A percentile compares a stretch with the other conserved stretches of the same genome.
These are phyloP conservation scores for Spizellomyces sp. DNA, from an alignment of 192 early-diverging fungal species.

Conservation along the genomic window DNA sequence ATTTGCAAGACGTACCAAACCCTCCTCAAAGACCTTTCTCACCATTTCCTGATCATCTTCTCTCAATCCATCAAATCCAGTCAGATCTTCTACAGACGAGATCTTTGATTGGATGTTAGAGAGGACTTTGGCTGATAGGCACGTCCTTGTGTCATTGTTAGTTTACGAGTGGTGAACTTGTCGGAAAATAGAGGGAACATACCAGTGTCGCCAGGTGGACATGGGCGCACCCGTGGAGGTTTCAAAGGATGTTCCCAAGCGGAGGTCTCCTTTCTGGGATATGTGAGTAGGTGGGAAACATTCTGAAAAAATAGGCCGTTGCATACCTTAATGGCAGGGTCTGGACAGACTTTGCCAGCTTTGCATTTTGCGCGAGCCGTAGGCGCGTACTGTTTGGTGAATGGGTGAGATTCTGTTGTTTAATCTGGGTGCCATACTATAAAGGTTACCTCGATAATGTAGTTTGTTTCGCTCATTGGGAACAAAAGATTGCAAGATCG, in stretches of 20 bases:
- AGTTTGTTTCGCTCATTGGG: conserved; percentile 6
- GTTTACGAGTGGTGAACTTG: background rate
- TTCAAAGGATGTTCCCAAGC: background rate
- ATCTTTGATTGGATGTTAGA: conserved; percentile 1
- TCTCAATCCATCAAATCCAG: background rate
- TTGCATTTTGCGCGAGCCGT: conserved; percentile 2
- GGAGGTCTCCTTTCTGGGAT: conserved; percentile 6
- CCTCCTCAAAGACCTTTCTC: background rate
- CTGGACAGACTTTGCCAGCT: conserved; percentile 7
- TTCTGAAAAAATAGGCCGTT: background rate
- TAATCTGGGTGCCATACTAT: background rate
- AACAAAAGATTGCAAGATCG: no score
- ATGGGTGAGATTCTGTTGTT: no score
- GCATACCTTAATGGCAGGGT: background rate
- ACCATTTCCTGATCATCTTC: conserved; percentile 1
- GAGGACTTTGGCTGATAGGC: background rate
- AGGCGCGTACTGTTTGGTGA: background rate
- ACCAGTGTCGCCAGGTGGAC: background rate
- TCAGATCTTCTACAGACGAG: background rate
- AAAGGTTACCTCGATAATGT: background rate
- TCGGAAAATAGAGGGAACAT: background rate
- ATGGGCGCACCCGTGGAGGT: conserved; percentile 2
- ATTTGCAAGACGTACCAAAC: background rate
- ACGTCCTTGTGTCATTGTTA: background rate
- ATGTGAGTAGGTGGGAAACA: background rate